Base-by-base conservation (phyloP, 1,284 basidiomycete genomes). In the Cutaneotrichosporon dermatis region DNA sequence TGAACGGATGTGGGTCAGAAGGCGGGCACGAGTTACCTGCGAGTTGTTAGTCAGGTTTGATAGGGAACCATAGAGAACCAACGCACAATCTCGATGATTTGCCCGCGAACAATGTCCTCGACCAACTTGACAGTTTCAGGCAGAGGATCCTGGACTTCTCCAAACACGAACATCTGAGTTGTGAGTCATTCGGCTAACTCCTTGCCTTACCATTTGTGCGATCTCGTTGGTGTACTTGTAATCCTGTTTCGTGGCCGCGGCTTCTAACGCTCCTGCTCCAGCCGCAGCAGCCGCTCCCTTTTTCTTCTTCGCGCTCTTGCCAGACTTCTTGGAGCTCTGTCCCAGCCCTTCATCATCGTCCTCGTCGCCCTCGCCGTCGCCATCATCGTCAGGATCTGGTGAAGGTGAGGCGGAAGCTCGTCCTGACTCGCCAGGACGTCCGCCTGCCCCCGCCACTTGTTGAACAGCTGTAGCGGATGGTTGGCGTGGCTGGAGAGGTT, bases 71-170 rank as follows among this genome's bases (percentile, higher is more conserved):
- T 25, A 25, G 25, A 25, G 9, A 6, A n/a, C 13, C 11, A 2
- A 67, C 86, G 60, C 61, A 94, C 92, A 65, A 98, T 86, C 76
- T 98, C 93, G 60, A 94, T 89, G 53, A 97, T 84, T 68, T 98
- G 93, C 60, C 88, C 85, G 40, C 91, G 85, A n/a, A 97, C 90
- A 59, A 97, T 92, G 75, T 99, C 93, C 76, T 98, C 93, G 9
- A 99, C 90, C 35, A 95, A 83, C 68, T 89, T 89, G 6, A 94
- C 88, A 0, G 94, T 94, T 57, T 93, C 91, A 6, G 84, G 82
- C 57, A 88, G 84, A 0, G 93, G 91, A 62, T 96, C 91, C 71
- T 92, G 89, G 0, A 96, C 89, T 76, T 95, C 92, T 4, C 92
- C 93, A 75, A 96, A 96, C 48, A 98, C 94, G 72, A 95, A 97